A percentile compares a stretch with the other conserved stretches of the same genome.
phyloP scores from a whole-genome alignment of 2,329 filamentous ascomycete species.

The Alternaria angustiovoidea region DNA sequence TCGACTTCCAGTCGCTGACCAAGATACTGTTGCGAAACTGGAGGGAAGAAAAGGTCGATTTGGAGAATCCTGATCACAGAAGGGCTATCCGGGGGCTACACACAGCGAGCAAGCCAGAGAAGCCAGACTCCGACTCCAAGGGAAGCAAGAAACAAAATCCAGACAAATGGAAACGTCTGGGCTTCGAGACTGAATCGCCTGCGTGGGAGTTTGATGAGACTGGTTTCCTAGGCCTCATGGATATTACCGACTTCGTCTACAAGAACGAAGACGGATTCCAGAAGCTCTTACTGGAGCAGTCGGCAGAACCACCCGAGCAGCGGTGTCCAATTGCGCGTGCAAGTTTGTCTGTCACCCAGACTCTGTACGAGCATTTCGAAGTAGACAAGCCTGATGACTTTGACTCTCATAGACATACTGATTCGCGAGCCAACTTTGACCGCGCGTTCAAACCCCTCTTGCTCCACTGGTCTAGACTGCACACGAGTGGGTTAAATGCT shows the following conservation, averaged over 20 bases:
- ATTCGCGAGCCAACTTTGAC: slow-evolving; percentile 81
- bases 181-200: slow-evolving; percentile 90
- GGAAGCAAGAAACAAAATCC: slow-evolving; percentile 79
- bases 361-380: slow-evolving; percentile 95
- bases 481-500: slow-evolving; percentile 82
- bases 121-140: slow-evolving; percentile 49
- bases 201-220: slow-evolving; percentile 83
- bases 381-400: slow-evolving; percentile 84
- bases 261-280: slow-evolving; percentile 93
- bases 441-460: slow-evolving; percentile 85
- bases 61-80: slow-evolving; percentile 88
- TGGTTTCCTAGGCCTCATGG: slow-evolving; percentile 96
- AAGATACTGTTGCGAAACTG: slow-evolving; percentile 89
- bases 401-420: slow-evolving; percentile 79
- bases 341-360: slow-evolving; percentile 84
- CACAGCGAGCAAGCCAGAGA: slow-evolving; percentile 78
- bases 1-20: slow-evolving; percentile 92
- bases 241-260: slow-evolving; percentile 89
- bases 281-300: slow-evolving; percentile 89
- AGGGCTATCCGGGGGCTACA: slow-evolving; percentile 86
- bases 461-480: slow-evolving; percentile 90
- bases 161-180: slow-evolving; percentile 90
- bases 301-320: slow-evolving; percentile 72
- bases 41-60: slow-evolving; percentile 82
- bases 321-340: slow-evolving; percentile 88